Conservation (phyloP, 2,329 filamentous ascomycete species). For the Dothideomycetes sp. region DNA sequence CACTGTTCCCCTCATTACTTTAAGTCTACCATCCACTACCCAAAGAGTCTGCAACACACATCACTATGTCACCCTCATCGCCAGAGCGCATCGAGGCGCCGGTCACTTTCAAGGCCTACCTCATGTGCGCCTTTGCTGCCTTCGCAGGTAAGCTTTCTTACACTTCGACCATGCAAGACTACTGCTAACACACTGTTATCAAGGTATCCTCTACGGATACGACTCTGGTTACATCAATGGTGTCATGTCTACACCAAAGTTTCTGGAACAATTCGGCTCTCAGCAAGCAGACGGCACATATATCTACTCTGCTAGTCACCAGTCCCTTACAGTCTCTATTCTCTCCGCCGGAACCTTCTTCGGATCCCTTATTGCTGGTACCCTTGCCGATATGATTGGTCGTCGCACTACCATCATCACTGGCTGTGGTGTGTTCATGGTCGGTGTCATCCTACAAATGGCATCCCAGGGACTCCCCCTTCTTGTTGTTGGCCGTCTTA, state of each 20-base stretch:
- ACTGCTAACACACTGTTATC: no score
- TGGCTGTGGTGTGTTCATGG: constrained; percentile 50
- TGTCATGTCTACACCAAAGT: constrained; percentile 40
- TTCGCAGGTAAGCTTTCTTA: no score
- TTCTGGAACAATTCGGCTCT: constrained; percentile 26
- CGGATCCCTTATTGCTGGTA: constrained; percentile 48
- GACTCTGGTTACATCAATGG: constrained; percentile 46
- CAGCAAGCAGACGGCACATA: constrained; percentile 14
- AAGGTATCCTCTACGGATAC: constrained; percentile 51
- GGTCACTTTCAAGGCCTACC: constrained; percentile 37
- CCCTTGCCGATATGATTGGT: constrained; percentile 54
- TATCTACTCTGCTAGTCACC: constrained; percentile 20
- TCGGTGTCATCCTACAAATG: constrained; percentile 47
- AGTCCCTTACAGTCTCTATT: constrained; percentile 61
- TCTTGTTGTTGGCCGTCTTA: constrained; percentile 60
- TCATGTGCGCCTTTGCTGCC: constrained; percentile 50
- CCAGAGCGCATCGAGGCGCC: constrained; percentile 22
- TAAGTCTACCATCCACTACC: not conserved
- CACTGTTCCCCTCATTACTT: no score
- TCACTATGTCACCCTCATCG: constrained; percentile 10
- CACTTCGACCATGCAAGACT: no score
- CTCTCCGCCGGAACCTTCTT: constrained; percentile 70
- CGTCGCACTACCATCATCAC: constrained; percentile 53
- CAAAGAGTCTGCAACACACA: not conserved
- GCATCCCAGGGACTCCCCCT: constrained; percentile 49